These are phyloP conservation scores for Aegle marmelos DNA, from an alignment of 345 rosid species.

Conservation along the genomic window DNA sequence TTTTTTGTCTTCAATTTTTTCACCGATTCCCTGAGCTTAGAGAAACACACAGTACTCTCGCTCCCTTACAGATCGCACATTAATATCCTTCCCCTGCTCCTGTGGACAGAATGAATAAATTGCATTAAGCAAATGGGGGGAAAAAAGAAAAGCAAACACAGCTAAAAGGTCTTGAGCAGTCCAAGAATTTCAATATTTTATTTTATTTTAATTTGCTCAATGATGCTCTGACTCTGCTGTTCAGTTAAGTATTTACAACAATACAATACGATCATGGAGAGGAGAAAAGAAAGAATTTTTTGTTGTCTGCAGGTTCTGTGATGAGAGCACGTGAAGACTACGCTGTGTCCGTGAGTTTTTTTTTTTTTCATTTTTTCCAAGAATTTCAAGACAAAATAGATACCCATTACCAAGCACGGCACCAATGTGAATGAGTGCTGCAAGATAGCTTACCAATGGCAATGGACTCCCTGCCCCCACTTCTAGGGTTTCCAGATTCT, in stretches of 20 bases:
- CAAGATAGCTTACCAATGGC: background rate
- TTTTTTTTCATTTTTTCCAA: conserved; percentile 18
- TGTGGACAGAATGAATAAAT: too few species aligned
- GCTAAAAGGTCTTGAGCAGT: conserved; percentile 12
- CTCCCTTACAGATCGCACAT: background rate
- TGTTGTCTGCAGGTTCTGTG: conserved; percentile 21
- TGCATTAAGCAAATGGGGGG: background rate
- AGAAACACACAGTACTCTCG: background rate
- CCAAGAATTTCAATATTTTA: conserved; percentile 7
- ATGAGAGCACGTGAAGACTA: conserved; percentile 55
- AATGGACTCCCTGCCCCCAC: background rate
- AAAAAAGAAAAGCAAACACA: background rate
- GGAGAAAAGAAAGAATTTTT: conserved; percentile 18
- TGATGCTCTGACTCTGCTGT: too few species aligned
- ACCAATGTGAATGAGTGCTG: background rate
- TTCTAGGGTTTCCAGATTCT: background rate
- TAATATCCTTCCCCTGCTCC: background rate
- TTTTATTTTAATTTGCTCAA: too few species aligned
- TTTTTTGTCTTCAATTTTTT: conserved; percentile 25
- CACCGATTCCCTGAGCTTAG: conserved; percentile 23
- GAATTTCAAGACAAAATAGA: conserved; percentile 36
- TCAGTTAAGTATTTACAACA: too few species aligned
- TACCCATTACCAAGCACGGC: conserved; percentile 1
- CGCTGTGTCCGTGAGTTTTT: conserved; percentile 37
- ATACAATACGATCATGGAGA: conserved; percentile 22